phyloP scores from a whole-genome alignment of 371 early-diverging fungal genomes.

The Mucor circinelloides region DNA sequence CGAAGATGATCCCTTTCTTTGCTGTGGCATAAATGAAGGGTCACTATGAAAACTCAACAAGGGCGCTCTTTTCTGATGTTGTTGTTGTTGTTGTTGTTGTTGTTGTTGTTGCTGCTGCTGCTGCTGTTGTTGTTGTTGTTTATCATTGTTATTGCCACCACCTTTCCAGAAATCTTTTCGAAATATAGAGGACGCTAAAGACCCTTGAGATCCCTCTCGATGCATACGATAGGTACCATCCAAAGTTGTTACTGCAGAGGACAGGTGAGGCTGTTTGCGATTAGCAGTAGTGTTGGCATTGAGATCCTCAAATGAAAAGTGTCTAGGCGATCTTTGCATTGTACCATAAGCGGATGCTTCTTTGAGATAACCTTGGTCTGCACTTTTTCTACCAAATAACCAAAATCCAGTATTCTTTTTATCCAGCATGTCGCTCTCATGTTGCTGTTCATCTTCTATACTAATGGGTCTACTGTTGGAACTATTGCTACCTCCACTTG shows the following conservation, averaged over 20 bases:
- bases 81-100: too few relatives aligned
- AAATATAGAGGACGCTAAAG: conserved; percentile 29
- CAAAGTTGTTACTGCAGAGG: not conserved
- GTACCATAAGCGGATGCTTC: not conserved
- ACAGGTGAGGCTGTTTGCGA: not conserved
- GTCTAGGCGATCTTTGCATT: conserved; percentile 31
- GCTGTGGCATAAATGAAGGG: not conserved
- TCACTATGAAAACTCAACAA: conserved; percentile 13
- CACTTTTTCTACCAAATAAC: conserved; percentile 50
- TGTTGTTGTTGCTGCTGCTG: conserved; percentile 1
- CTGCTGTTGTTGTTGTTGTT: conserved; percentile 4
- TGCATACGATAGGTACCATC: conserved; percentile 7
- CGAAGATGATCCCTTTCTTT: not conserved
- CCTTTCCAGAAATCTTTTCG: conserved; percentile 44
- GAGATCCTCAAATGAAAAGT: conserved; percentile 46
- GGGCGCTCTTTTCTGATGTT: not conserved
- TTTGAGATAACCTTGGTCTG: conserved; percentile 22
- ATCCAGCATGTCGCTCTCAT: conserved; percentile 2
- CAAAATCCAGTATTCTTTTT: conserved; percentile 26
- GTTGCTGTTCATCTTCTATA: conserved; percentile 31
- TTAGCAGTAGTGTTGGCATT: conserved; percentile 8
- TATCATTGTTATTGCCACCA: not conserved
- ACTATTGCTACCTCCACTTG: conserved; percentile 31
- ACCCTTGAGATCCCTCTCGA: conserved; percentile 29
- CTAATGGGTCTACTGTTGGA: conserved; percentile 51